These are phyloP conservation scores for Diaporthe citrichinensis DNA, from an alignment of 2,329 filamentous ascomycete genomes.

Conservation along the genomic window DNA sequence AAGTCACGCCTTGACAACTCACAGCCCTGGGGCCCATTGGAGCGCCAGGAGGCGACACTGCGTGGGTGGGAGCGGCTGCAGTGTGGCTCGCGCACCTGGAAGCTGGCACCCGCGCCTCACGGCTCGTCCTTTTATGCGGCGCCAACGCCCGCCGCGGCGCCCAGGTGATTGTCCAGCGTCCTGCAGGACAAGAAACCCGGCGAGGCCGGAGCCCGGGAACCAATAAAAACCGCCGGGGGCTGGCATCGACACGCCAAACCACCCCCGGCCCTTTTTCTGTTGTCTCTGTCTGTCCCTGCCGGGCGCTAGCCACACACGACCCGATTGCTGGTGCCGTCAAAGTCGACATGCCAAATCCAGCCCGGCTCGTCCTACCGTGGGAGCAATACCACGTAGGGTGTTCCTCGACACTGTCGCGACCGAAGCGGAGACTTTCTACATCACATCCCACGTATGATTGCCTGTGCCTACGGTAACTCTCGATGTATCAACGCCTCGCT, in stretches of 20 bases:
- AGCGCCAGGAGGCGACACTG: neutral
- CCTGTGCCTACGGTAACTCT: conserved; percentile 30
- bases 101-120: conserved; percentile 12
- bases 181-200: conserved; percentile 27
- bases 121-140: conserved; percentile 17
- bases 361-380: conserved; percentile 17
- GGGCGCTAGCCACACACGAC: neutral
- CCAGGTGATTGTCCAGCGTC: conserved; percentile 16
- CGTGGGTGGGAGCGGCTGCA: neutral
- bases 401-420: conserved; percentile 29
- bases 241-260: conserved; percentile 9
- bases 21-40: conserved; percentile 15
- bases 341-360: conserved; percentile 20
- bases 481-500: conserved; percentile 9
- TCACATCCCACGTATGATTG: conserved; percentile 32
- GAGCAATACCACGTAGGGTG: conserved; percentile 27
- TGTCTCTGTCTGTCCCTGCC: conserved; percentile 22
- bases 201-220: conserved; percentile 8
- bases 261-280: conserved; percentile 3
- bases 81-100: conserved; percentile 17
- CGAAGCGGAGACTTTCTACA: conserved; percentile 18
- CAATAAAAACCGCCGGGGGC: conserved; percentile 11
- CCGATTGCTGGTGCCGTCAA: conserved; percentile 26
- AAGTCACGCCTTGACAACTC: conserved; percentile 19
- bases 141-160: conserved; percentile 10